Base-by-base conservation (phyloP, 1,284 basidiomycete species). In the Vanrija sp. region DNA sequence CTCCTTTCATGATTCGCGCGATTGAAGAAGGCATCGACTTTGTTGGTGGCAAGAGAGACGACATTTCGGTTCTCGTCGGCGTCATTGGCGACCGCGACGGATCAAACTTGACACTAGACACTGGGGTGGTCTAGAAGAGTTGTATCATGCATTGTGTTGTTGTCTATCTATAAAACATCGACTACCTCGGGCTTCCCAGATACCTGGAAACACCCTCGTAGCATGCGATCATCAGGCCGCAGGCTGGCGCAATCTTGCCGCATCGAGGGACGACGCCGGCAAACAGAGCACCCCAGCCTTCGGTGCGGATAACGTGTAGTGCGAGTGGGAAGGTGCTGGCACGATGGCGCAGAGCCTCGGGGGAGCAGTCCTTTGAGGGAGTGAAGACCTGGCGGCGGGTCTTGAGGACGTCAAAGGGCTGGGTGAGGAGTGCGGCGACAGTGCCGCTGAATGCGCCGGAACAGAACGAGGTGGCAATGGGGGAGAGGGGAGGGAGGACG, bases 161-260 rank as follows among this genome's bases (percentile, higher is more conserved):
- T 39, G 35, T 45, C 47, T 48, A 36, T 45, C 35, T 36, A 46
- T 16, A 6, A 7, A 25, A 7, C 5, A 19, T 18, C 16, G 16
- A 7, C 37, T 37, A 14, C 37, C n/a, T 39, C n/a, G 22, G 42
- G 5, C 65, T 68, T 14, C 69, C 69, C 10, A 77, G 56, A 41
- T 67, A 72, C 49, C 71, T 65, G n/a, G 74, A 75, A 1, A 80
- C 78, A 20, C 78, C 91, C 83, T 98, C 94, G 71, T 89, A 98
- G 69, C 87, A 92, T 51, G 88, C 86, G 72, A 98, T 97, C 75
- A 77, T 77, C 42, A 75, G 57, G 16, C 95, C 95, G 75, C 96
- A 98, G 23, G 96, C 94, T n/a, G 96, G 96, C 4, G 93, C 95
- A 60, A 98, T 93, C 76, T 98, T 98, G 25, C 85, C 91, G 49